Percentiles rank a stretch among this genome's conserved stretches.
Evolutionary conservation across 352 stramenopile species (phyloP).

Genomic region (Globisporangium cylindrosporum): DNA sequence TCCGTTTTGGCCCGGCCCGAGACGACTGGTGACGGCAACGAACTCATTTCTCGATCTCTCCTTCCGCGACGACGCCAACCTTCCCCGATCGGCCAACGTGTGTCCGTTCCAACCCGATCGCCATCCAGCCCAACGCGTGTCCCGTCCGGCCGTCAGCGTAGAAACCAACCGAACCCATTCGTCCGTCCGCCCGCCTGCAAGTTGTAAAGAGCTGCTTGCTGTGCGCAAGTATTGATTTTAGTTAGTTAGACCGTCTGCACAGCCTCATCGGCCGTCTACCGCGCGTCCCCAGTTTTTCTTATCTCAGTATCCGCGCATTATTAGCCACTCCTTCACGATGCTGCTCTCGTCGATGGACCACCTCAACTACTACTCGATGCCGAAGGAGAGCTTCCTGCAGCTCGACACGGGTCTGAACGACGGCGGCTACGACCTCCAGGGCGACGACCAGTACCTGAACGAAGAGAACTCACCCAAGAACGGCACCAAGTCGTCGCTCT

Average conservation of each 20-base stretch:
- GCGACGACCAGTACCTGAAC: slow-evolving; percentile 64
- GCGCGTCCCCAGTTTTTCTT: neutral
- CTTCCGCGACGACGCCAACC: slow-evolving; percentile 2
- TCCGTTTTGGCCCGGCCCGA: slow-evolving; percentile 4
- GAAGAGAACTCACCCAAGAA: slow-evolving; percentile 85
- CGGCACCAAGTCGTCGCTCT: slow-evolving; percentile 81
- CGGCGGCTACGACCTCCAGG: slow-evolving; percentile 41
- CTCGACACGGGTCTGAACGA: slow-evolving; percentile 47
- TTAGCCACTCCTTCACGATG: slow-evolving; percentile 30
- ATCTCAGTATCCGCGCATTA: slow-evolving; percentile 1
- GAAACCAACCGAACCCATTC: slow-evolving; percentile 2
- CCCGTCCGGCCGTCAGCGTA: neutral
- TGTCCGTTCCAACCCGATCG: neutral
- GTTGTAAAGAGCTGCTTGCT: neutral
- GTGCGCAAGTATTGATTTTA: slow-evolving; percentile 6
- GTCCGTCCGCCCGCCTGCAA: neutral
- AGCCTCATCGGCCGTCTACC: neutral
- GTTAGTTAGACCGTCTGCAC: neutral
- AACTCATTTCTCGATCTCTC: slow-evolving; percentile 21
- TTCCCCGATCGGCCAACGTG: neutral
- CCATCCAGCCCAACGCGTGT: neutral
- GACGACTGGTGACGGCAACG: slow-evolving; percentile 20
- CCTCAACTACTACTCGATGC: slow-evolving; percentile 80
- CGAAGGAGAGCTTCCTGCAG: slow-evolving; percentile 70
- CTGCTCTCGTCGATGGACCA: slow-evolving; percentile 82